Conservation (phyloP, 2,329 filamentous ascomycete species). For the Cryphonectria naterciae region DNA sequence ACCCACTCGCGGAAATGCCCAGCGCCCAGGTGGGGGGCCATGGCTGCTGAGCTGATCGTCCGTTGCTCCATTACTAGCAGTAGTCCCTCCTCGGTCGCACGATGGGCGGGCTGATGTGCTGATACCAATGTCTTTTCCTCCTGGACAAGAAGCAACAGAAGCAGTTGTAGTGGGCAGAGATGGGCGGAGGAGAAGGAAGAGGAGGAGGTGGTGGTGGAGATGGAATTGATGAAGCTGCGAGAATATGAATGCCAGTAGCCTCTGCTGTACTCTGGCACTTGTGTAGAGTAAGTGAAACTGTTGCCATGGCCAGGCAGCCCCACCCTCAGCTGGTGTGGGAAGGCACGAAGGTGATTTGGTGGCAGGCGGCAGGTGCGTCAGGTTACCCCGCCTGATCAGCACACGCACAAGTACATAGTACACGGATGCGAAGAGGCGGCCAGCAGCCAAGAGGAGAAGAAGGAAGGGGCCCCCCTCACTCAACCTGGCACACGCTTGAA, state of each 20-base stretch:
- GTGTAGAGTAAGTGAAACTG: neutral
- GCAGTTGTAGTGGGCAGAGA: neutral
- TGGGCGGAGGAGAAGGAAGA: neutral
- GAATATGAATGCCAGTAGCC: neutral
- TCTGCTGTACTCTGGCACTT: neutral
- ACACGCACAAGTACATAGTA: neutral
- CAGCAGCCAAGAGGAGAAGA: constrained; percentile 12
- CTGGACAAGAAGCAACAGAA: neutral
- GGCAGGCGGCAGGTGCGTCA: neutral
- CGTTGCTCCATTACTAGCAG: neutral
- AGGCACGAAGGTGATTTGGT: neutral
- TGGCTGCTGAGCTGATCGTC: constrained; percentile 17
- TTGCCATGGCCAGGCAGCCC: neutral
- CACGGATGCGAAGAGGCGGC: constrained; percentile 2
- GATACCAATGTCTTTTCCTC: neutral
- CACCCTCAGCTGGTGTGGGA: neutral
- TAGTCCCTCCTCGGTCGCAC: constrained; percentile 21
- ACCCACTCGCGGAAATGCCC: neutral
- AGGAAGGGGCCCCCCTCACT: constrained; percentile 1
- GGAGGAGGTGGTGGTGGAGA: neutral
- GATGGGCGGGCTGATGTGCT: constrained; percentile 25
- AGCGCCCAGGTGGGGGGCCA: constrained; percentile 3
- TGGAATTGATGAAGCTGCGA: neutral
- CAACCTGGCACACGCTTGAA: neutral
- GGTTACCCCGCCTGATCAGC: constrained; percentile 15